These are phyloP conservation scores for Guadua angustifolia DNA, from an alignment of 176 grass and related monocot species.

Conservation along the genomic window DNA sequence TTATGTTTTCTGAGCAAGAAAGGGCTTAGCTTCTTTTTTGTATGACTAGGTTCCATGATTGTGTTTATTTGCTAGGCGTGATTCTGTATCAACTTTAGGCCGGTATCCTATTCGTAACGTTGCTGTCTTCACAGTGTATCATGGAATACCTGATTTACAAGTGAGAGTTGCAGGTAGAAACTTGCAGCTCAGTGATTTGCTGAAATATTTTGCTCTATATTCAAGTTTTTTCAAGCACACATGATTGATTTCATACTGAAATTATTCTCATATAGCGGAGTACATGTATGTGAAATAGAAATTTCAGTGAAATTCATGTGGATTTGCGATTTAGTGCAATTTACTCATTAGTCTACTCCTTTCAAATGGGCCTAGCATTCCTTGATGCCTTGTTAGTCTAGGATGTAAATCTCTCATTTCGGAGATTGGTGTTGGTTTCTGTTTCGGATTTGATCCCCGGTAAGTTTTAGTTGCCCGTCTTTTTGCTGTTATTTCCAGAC, in stretches of 20 bases:
- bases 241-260: too few species aligned
- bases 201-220: background rate
- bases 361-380: background rate
- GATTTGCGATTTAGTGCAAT: background rate
- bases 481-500: too few species aligned
- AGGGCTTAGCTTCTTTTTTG: background rate
- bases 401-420: too few species aligned
- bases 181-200: background rate
- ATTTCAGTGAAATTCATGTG: background rate
- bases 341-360: background rate
- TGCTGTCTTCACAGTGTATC: background rate
- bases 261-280: background rate
- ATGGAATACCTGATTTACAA: background rate
- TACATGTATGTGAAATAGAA: background rate
- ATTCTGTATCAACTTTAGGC: background rate
- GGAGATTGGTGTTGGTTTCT: background rate
- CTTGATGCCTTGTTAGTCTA: too few species aligned
- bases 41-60: background rate
- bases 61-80: background rate
- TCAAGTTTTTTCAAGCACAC: background rate
- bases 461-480: too few species aligned
- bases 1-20: slow-evolving; percentile 1
- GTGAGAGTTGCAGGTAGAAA: background rate
- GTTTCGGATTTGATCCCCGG: too few species aligned
- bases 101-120: background rate